Evolutionary conservation across 2,329 filamentous ascomycete genomes (phyloP).

Genomic region (Nigrospora osmanthi): DNA sequence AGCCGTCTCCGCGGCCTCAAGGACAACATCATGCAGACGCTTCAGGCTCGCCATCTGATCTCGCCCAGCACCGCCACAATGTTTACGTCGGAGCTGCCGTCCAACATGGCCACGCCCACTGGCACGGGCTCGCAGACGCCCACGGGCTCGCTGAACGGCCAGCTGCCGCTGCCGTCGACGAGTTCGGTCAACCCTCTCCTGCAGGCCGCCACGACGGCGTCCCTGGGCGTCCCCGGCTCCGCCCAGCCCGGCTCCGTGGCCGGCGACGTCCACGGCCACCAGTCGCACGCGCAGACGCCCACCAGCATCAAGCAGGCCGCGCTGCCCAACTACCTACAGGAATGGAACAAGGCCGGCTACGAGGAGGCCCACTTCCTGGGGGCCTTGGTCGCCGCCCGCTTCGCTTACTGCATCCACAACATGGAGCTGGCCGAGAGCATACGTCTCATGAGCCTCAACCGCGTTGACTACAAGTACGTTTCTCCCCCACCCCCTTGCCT

Average conservation of each 20-base stretch:
- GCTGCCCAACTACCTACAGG: conserved; percentile 77
- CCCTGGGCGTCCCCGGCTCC: conserved; percentile 32
- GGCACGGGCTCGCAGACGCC: conserved; percentile 91
- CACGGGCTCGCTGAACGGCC: conserved; percentile 51
- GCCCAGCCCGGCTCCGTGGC: conserved; percentile 33
- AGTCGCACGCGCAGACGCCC: conserved; percentile 62
- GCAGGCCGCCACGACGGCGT: conserved; percentile 78
- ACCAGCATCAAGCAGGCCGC: conserved; percentile 74
- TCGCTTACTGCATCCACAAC: conserved; percentile 53
- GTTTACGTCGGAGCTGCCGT: conserved; percentile 94
- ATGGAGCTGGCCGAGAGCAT: conserved; percentile 46
- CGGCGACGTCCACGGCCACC: conserved; percentile 37
- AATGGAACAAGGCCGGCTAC: conserved; percentile 75
- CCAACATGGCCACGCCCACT: conserved; percentile 82
- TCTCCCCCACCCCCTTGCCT: neutral
- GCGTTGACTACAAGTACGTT: conserved; percentile 55
- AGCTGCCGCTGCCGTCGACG: conserved; percentile 34
- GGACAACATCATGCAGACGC: conserved; percentile 74
- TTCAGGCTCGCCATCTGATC: conserved; percentile 77
- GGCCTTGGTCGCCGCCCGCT: conserved; percentile 70
- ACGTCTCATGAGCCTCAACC: conserved; percentile 46
- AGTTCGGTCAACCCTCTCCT: conserved; percentile 76
- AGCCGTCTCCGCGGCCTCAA: conserved; percentile 68
- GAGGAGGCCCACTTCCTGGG: conserved; percentile 86
- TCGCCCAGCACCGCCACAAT: conserved; percentile 91